These are phyloP conservation scores for Friedmanniomyces simplex DNA, from an alignment of 495 filamentous ascomycete genomes.

Conservation along the genomic window DNA sequence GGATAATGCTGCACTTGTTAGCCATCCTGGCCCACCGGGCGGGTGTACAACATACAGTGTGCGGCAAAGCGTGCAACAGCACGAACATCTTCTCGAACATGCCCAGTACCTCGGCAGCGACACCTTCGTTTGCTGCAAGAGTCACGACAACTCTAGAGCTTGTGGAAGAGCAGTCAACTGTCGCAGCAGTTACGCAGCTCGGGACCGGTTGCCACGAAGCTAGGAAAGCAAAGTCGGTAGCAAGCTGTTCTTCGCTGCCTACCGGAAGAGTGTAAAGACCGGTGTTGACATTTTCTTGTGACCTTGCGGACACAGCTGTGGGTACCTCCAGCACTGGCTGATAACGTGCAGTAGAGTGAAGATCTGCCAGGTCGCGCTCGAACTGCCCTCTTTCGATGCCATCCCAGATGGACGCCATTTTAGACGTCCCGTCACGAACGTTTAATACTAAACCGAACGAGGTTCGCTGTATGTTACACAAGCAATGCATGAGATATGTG, in stretches of 20 bases:
- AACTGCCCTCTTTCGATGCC: background rate
- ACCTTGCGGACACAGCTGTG: background rate
- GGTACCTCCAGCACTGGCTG: background rate
- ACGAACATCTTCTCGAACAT: background rate
- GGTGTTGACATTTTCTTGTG: background rate
- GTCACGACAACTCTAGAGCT: background rate
- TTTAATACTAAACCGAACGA: background rate
- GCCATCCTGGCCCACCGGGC: background rate
- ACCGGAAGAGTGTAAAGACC: background rate
- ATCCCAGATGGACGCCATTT: background rate
- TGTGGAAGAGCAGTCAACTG: background rate
- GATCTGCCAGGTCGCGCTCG: background rate
- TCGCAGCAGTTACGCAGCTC: background rate
- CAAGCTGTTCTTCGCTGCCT: background rate
- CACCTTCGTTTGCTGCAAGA: background rate
- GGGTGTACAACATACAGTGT: background rate
- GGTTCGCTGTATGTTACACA: background rate
- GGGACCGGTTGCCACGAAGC: background rate
- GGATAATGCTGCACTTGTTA: background rate
- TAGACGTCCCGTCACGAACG: background rate
- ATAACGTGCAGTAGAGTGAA: background rate
- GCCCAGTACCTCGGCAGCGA: background rate
- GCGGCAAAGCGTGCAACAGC: background rate
- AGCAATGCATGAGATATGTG: background rate
- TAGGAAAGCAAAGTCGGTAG: background rate